Evolutionary conservation across 83 land plant species (phyloP), one percentile per base, ranked within the genome.

Genomic region (Isoetes engelmannii): DNA sequence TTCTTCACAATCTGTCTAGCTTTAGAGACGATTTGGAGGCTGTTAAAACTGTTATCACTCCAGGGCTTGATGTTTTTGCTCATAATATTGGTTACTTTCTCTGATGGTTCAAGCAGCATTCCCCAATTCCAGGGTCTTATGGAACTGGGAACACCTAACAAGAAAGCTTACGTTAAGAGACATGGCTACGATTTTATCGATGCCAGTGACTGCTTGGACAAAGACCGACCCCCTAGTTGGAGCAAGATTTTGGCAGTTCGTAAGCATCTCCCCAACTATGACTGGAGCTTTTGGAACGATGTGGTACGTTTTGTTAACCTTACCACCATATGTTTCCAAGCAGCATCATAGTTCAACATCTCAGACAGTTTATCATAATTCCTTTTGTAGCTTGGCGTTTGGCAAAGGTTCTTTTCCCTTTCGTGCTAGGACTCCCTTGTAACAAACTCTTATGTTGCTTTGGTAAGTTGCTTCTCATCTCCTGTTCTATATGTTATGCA

Each of bases 211-310:
- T 18, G 70, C 13, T 67, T 86, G 48, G 89, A 86, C 65, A 61
- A n/a, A n/a, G 49, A 55, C 28, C 77, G 89, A 41, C 89, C 89
- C 54, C 82, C 88, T 51, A 86, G 83, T 82, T 86, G 89, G 89
- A 86, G 89, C 69, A 86, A 86, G 72, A 84, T 86, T 71, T 56
- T 70, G 62, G 89, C 87, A 43, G 82, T 86, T 20, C 74, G 70
- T 28, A 67, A 73, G 46, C 66, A 54, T 42, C 65, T 86, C 37
- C 68, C 72, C 37, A 5, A 64, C 5, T 81, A 81, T 49, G 87
- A 86, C 45, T 86, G 89, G 89, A 72, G 84, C 45, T 84, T 86
- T 58, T 86, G 89, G 89, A 84, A 86, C 66, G 89, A 86, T 62
- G 89, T 87, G 57, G 89, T 86, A 72, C 58, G 87, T 70, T n/a